Percentiles rank a stretch among this genome's conserved stretches.
Evolutionary conservation across 495 filamentous ascomycete species (phyloP).

Genomic region (Oleoguttula mirabilis): DNA sequence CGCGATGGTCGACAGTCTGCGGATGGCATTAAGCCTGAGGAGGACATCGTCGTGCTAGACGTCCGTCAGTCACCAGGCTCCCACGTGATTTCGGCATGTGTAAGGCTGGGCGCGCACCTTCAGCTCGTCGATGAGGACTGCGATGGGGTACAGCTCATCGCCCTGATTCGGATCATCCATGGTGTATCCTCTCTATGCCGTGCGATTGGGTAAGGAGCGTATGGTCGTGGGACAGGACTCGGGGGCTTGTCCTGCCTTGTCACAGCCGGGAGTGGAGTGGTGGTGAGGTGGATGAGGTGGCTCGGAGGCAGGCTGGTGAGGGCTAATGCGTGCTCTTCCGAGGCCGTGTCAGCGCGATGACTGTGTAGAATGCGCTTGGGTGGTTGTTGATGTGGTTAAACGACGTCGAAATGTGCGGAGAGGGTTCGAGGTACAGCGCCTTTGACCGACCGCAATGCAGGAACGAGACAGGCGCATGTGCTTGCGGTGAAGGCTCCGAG

Average conservation of each 20-base stretch:
- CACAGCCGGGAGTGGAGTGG: constrained; percentile 2
- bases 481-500: too few species aligned
- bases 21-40: constrained; percentile 93
- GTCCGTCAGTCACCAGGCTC: constrained; percentile 13
- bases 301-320: too few species aligned
- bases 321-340: too few species aligned
- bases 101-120: constrained; percentile 52
- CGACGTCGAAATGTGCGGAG: too few species aligned
- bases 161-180: constrained; percentile 68
- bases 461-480: too few species aligned
- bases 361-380: too few species aligned
- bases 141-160: constrained; percentile 98
- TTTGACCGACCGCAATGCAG: too few species aligned
- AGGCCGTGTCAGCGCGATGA: too few species aligned
- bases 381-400: too few species aligned
- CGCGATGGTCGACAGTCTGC: constrained; percentile 93
- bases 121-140: constrained; percentile 96
- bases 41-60: constrained; percentile 94
- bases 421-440: too few species aligned
- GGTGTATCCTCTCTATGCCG: background rate
- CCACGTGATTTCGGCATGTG: background rate
- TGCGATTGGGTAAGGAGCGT: constrained; percentile 8
- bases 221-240: constrained; percentile 8
- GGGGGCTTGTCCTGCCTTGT: background rate
- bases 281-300: background rate